phyloP scores from a whole-genome alignment of 2,329 filamentous ascomycete species.

The Colletotrichum filicis region DNA sequence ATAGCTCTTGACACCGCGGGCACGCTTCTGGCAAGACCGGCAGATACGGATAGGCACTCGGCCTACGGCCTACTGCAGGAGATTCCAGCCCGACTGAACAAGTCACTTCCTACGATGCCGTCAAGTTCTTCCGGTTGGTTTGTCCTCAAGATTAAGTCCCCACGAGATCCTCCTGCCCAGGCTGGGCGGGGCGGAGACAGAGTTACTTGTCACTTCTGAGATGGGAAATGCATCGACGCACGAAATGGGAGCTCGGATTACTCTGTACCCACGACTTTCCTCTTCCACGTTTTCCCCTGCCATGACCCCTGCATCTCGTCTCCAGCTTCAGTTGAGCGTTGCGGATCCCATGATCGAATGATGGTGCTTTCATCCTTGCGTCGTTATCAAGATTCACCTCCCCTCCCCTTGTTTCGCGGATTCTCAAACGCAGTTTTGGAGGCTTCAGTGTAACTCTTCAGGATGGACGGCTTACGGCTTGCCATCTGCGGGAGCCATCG shows the following conservation, averaged over 20 bases:
- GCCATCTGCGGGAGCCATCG: neutral
- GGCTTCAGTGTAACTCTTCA: neutral
- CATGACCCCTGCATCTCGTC: slow-evolving; percentile 12
- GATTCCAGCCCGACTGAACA: neutral
- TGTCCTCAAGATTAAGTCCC: slow-evolving; percentile 19
- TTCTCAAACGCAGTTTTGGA: neutral
- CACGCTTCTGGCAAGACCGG: neutral
- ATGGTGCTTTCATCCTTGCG: slow-evolving; percentile 11
- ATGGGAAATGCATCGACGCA: slow-evolving; percentile 10
- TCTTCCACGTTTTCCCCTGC: slow-evolving; percentile 4
- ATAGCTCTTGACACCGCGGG: neutral
- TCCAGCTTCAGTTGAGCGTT: slow-evolving; percentile 12
- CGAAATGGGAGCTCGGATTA: slow-evolving; percentile 17
- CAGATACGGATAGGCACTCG: neutral
- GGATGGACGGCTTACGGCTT: neutral
- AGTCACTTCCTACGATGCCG: slow-evolving; percentile 14
- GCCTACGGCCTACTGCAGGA: neutral
- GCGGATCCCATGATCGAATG: slow-evolving; percentile 14
- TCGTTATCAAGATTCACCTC: neutral
- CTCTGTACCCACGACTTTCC: neutral
- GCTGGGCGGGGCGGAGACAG: slow-evolving; percentile 11
- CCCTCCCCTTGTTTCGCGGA: neutral
- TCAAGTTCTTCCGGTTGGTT: neutral
- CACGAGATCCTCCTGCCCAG: slow-evolving; percentile 19
- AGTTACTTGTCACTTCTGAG: slow-evolving; percentile 13